phyloP scores from a whole-genome alignment of 2,329 filamentous ascomycete genomes.

The Ceratocystis cacaofunesta region DNA sequence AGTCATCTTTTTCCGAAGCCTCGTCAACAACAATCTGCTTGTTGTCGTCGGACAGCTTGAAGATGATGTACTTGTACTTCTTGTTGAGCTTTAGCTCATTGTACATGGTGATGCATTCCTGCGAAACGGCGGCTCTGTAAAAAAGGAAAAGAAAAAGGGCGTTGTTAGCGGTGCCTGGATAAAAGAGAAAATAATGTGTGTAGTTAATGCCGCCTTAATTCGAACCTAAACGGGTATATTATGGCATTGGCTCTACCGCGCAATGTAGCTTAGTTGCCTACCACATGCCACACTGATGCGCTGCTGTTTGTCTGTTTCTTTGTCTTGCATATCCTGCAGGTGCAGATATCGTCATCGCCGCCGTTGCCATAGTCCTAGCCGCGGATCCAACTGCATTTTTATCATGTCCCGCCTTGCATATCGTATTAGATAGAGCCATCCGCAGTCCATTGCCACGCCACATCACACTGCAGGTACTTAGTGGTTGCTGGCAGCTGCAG shows the following conservation, averaged over 20 bases:
- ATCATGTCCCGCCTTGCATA: conserved; percentile 13
- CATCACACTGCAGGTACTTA: neutral
- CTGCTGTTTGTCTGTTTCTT: too few relatives aligned
- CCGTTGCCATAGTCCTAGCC: neutral
- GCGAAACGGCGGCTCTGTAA: conserved; percentile 52
- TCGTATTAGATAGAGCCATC: neutral
- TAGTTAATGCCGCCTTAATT: neutral
- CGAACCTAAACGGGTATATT: too few relatives aligned
- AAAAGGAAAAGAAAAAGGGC: neutral
- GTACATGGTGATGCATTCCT: conserved; percentile 57
- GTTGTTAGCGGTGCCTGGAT: conserved; percentile 6
- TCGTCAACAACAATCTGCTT: conserved; percentile 72
- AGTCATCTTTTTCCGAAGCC: conserved; percentile 50
- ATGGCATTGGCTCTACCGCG: too few relatives aligned
- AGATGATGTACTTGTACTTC: conserved; percentile 75
- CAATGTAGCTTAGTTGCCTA: too few relatives aligned
- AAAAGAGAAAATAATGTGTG: neutral
- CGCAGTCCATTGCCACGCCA: neutral
- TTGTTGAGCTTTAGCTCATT: conserved; percentile 75
- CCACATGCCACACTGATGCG: too few relatives aligned
- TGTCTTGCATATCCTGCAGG: neutral
- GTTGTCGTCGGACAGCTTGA: conserved; percentile 72
- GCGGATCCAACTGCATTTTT: neutral
- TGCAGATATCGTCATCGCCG: neutral
- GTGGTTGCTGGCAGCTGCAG: neutral